Evolutionary conservation across 345 rosid species (phyloP).

Genomic region (Linum tenue): DNA sequence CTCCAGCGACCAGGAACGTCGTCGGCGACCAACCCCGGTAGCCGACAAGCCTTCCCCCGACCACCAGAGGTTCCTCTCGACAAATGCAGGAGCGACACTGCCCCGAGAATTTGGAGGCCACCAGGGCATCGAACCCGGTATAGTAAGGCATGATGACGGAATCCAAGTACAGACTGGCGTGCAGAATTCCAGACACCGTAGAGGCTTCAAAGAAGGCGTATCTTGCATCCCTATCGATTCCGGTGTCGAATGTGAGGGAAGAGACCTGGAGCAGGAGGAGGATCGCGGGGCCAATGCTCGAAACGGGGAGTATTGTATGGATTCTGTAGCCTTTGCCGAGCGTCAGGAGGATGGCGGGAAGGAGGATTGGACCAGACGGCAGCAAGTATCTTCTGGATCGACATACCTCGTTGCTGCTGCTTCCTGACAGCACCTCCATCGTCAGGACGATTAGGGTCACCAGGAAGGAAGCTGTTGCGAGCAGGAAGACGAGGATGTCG

Average conservation of each 20-base stretch:
- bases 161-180: slow-evolving; percentile 65
- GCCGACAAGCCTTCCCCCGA: slow-evolving; percentile 53
- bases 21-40: slow-evolving; percentile 60
- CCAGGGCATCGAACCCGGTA: slow-evolving; percentile 73
- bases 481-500: slow-evolving; percentile 38
- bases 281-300: slow-evolving; percentile 54
- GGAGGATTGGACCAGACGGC: slow-evolving; percentile 62
- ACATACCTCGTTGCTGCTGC: slow-evolving; percentile 18
- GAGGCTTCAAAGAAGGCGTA: slow-evolving; percentile 64
- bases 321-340: slow-evolving; percentile 65
- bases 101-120: slow-evolving; percentile 51
- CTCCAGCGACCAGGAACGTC: slow-evolving; percentile 44
- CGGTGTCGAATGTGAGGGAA: slow-evolving; percentile 43
- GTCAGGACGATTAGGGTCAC: slow-evolving; percentile 34
- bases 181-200: slow-evolving; percentile 67
- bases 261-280: slow-evolving; percentile 54
- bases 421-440: slow-evolving; percentile 26
- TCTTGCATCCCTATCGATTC: slow-evolving; percentile 39
- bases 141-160: slow-evolving; percentile 68
- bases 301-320: slow-evolving; percentile 49
- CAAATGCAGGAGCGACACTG: slow-evolving; percentile 69
- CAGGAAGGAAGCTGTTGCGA: slow-evolving; percentile 36
- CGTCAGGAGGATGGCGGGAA: slow-evolving; percentile 49
- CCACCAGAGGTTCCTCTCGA: slow-evolving; percentile 47
- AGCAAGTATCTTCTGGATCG: slow-evolving; percentile 42